A percentile compares a stretch with the other conserved stretches of the same genome.
Evolutionary conservation across 768 basidiomycete genomes (phyloP).

Genomic region (Hygrophoropsis aurantiaca): DNA sequence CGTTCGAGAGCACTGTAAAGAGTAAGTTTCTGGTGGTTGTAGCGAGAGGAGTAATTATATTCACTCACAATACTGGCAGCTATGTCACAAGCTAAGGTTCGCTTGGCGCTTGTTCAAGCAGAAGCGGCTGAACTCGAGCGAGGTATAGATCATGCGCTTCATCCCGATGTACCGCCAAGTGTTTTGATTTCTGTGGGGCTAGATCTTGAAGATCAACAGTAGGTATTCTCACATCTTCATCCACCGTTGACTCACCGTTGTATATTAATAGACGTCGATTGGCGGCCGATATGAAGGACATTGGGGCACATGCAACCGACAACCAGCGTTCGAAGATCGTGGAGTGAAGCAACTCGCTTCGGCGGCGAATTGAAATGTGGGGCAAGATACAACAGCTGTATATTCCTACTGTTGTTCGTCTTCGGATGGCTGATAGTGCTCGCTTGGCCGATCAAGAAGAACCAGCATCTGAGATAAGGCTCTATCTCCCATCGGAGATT

Average conservation of each 20-base stretch:
- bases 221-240: conserved; percentile 7
- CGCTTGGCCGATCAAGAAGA: no score
- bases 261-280: neutral
- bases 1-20: conserved; percentile 11
- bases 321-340: neutral
- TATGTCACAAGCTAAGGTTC: conserved; percentile 10
- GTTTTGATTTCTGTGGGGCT: conserved; percentile 27
- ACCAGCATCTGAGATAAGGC: neutral
- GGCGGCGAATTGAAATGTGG: neutral
- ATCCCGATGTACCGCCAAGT: conserved; percentile 16
- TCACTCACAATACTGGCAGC: no score
- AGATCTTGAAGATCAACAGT: conserved; percentile 36
- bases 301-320: neutral
- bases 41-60: no score
- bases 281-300: neutral
- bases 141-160: neutral
- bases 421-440: neutral
- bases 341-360: neutral
- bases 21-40: no score
- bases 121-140: conserved; percentile 13
- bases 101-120: conserved; percentile 19
- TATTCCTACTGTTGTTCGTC: neutral
- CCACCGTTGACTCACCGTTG: neutral
- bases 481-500: neutral
- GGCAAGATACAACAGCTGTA: neutral